phyloP scores from a whole-genome alignment of 768 basidiomycete species.

The Serendipita sp. region DNA sequence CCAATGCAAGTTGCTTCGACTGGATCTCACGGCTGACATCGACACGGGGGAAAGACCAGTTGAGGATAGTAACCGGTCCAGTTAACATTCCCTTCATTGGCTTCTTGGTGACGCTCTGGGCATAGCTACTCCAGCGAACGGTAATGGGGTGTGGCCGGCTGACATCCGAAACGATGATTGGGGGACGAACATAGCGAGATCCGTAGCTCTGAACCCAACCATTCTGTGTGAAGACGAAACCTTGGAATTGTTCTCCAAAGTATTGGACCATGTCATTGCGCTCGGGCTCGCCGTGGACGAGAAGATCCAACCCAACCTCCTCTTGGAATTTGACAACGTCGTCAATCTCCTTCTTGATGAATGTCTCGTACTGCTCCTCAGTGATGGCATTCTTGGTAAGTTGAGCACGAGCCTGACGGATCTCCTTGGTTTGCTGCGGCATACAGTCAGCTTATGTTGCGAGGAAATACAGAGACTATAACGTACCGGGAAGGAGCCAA shows the following conservation, averaged over 20 bases:
- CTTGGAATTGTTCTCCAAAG: conserved; percentile 89
- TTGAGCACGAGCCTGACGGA: conserved; percentile 92
- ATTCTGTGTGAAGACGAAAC: conserved; percentile 97
- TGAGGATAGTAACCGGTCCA: conserved; percentile 95
- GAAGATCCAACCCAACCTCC: conserved; percentile 84
- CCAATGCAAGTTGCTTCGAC: conserved; percentile 94
- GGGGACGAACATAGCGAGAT: conserved; percentile 96
- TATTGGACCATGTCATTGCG: conserved; percentile 99
- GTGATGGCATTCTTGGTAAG: conserved; percentile 84
- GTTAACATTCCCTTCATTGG: conserved; percentile 99
- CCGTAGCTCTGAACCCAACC: conserved; percentile 99
- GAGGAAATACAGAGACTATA: not conserved
- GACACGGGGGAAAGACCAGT: conserved; percentile 99
- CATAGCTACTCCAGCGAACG: conserved; percentile 92
- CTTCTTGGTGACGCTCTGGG: conserved; percentile 80
- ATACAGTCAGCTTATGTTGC: conserved; percentile 10
- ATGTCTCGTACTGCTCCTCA: conserved; percentile 77
- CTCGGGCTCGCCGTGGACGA: conserved; percentile 98
- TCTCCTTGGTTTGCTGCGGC: conserved; percentile 90
- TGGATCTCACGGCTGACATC: conserved; percentile 93
- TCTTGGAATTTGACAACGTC: conserved; percentile 92
- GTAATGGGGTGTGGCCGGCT: conserved; percentile 88
- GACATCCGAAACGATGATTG: conserved; percentile 96
- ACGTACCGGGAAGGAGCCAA: conserved; percentile 88
- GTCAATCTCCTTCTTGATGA: conserved; percentile 97